Conservation (phyloP, 495 filamentous ascomycete species). For the Trichoderma gamsii region DNA sequence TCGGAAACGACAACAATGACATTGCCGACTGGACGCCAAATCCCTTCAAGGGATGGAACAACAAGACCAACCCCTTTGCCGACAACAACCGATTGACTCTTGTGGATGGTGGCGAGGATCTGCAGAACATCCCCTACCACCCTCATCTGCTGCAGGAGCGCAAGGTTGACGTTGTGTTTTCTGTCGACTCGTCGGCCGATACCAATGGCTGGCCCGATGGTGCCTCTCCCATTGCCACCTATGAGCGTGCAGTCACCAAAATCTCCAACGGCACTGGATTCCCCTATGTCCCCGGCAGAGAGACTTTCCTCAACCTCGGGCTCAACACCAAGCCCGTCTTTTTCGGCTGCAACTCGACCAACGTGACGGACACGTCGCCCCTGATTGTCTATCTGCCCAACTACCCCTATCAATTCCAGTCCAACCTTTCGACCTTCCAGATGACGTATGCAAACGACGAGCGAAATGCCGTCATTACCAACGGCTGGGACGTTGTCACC, state of each 20-base stretch:
- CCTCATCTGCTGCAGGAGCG: slow-evolving; percentile 78
- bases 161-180: slow-evolving; percentile 84
- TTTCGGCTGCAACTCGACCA: slow-evolving; percentile 79
- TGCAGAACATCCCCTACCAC: slow-evolving; percentile 81
- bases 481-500: slow-evolving; percentile 78
- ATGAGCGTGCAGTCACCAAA: slow-evolving; percentile 59
- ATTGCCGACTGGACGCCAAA: slow-evolving; percentile 80
- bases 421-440: slow-evolving; percentile 71
- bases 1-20: slow-evolving; percentile 60
- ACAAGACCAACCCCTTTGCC: slow-evolving; percentile 54
- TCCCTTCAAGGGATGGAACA: slow-evolving; percentile 72
- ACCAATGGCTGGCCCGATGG: slow-evolving; percentile 83
- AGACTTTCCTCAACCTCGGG: slow-evolving; percentile 82
- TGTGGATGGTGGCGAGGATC: slow-evolving; percentile 81
- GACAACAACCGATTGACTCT: slow-evolving; percentile 56
- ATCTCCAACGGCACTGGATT: slow-evolving; percentile 80
- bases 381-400: slow-evolving; percentile 90
- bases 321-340: slow-evolving; percentile 84
- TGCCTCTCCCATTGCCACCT: slow-evolving; percentile 74
- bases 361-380: slow-evolving; percentile 49
- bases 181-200: slow-evolving; percentile 81
- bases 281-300: slow-evolving; percentile 71
- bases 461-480: slow-evolving; percentile 72
- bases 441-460: slow-evolving; percentile 52
- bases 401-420: slow-evolving; percentile 63